Evolutionary conservation across 2,329 filamentous ascomycete genomes (phyloP), one percentile per base, ranked within the genome.

Genomic region (Epicoccum nigrum): DNA sequence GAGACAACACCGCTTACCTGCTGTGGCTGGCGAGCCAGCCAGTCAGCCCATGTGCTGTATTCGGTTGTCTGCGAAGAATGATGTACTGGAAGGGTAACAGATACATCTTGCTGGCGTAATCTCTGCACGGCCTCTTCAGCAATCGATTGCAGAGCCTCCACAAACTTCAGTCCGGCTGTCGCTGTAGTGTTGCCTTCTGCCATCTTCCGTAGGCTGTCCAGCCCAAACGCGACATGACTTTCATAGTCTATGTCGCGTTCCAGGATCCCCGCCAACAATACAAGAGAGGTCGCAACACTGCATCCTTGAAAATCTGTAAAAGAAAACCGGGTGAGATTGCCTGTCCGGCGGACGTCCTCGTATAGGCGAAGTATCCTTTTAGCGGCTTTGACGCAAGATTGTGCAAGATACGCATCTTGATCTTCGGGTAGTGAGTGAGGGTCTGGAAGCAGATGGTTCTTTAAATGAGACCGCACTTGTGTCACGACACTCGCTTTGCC

Each of bases 311-410:
- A 39, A 20, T 44, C 46, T 3, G 46, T 44, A 19, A 50, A 44
- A 4, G 40, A 45, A 11, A 44, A 51, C 11, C 40, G 39, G 7
- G 39, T 49, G n/a, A 49, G 5, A 20, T 43, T 49, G 19, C 38
- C 38, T 16, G 46, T 49, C 19, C 46, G 46, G 4, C 46, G 39
- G 4, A 49, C 46, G 16, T 49, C 46, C n/a, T 49, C 46, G 25
- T 49, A 43, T 2, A 49, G 6, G 7, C 46, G 46, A 6, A 49
- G 20, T 20, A 49, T 49, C 17, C 43, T 49, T 20, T 43, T 43
- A 2, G 46, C 39, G 25, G 46, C 46, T 17, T 49, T 49, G 27
- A 49, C 32, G 9, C 46, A 49, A 7, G 46, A 25, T 20, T 49
- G 23, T n/a, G 46, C 25, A 3, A 38, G 38, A 12, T 38, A 17